Percentiles rank a stretch among this genome's conserved stretches.
These are phyloP conservation scores for Colletotrichum australisinense DNA, from an alignment of 2,329 filamentous ascomycete species.

Conservation along the genomic window DNA sequence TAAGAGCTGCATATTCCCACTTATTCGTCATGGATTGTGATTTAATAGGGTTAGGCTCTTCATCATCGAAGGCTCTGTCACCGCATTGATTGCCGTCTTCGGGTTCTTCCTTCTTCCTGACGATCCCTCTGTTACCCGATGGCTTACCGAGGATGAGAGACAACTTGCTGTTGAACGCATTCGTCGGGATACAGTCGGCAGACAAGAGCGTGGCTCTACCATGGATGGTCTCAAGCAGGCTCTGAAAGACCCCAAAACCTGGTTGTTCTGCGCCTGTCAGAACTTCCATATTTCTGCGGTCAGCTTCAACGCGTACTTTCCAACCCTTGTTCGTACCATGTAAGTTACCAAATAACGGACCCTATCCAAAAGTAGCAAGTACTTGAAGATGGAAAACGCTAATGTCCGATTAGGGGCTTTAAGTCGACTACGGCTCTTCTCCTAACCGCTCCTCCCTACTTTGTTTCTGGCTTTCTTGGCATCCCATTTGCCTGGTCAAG, in stretches of 20 bases:
- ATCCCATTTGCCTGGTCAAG: constrained; percentile 48
- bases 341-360: neutral
- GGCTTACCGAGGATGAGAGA: constrained; percentile 26
- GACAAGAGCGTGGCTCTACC: constrained; percentile 20
- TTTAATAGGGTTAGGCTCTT: neutral
- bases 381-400: neutral
- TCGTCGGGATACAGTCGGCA: constrained; percentile 26
- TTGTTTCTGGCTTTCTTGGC: constrained; percentile 39
- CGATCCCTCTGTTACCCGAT: constrained; percentile 39
- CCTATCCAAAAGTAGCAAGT: neutral
- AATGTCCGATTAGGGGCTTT: constrained; percentile 8
- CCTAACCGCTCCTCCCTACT: constrained; percentile 38
- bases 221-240: constrained; percentile 30
- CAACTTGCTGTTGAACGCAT: constrained; percentile 21
- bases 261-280: constrained; percentile 31
- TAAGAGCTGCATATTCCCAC: neutral
- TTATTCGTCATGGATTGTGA: no score
- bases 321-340: constrained; percentile 36
- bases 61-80: constrained; percentile 44
- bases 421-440: constrained; percentile 48
- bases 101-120: constrained; percentile 52
- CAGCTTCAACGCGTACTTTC: constrained; percentile 39
- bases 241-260: constrained; percentile 42
- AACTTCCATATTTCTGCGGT: constrained; percentile 29
- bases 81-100: constrained; percentile 50